Evolutionary conservation across 106 monocot genomes (phyloP), one percentile per base, ranked within the genome.

Genomic region (Acorus gramineus): DNA sequence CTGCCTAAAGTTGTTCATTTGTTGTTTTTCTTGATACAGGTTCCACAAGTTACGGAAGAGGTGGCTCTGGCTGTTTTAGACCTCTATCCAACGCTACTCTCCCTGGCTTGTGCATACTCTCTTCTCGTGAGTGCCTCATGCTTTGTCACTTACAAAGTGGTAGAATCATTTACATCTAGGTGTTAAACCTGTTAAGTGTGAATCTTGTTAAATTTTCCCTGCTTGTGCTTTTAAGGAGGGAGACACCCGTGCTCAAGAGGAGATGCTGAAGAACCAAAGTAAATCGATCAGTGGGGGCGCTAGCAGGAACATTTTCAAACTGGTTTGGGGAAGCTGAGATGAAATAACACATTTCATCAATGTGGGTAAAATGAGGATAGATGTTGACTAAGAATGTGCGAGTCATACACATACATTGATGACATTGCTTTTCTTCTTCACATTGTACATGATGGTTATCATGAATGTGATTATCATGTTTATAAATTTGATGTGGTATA

Each of bases 281-380:
- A 69, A 70, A 61, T 50, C 67, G 52, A 75, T 87, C 49, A 72
- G 61, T 55, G 50, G 45, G 12, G 73, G 60, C 53, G 90, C 96
- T n/a, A 96, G 96, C 62, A 87, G 70, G 77, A 96, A 91, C 61
- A 96, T 96, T 51, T 96, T 83, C 72, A 96, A 81, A 69, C 70
- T 96, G n/a, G 63, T 96, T 62, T 96, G 96, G 96, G 75, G 78
- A 44, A 8, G 10, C 47, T 72, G 56, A 62, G 28, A 28, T 28
- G 28, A 28, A 28, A 28, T 28, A 0, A 28, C 28, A 28, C 28
- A 28, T 28, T 28, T 28, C 0, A 28, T 28, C 28, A 28, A 28
- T 28, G 28, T 28, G 1, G 28, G 28, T 28, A 28, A 28, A 28
- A 28, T 28, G 28, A 28, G 28, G 28, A 28, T 28, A 28, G 28